Evolutionary conservation across 108 stramenopile species (phyloP).

Genomic region (Cyclotella distinguenda): DNA sequence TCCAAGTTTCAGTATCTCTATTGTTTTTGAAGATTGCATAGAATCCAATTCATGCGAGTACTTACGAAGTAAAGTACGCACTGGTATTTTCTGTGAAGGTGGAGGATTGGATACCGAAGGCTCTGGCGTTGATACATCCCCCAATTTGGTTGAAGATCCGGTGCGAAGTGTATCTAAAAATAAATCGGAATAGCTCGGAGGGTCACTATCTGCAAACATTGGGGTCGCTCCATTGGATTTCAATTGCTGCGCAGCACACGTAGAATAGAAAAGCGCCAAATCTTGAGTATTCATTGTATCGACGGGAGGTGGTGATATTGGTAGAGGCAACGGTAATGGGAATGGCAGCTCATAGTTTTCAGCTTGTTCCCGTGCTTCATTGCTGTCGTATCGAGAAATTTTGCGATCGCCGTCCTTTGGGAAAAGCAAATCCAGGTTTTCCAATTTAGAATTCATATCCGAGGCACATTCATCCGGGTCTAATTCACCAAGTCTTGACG

Average conservation of each 20-base stretch:
- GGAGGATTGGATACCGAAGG: conserved; percentile 18
- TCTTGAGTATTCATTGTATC: conserved; percentile 15
- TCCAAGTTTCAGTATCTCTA: conserved; percentile 58
- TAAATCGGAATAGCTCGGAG: conserved; percentile 31
- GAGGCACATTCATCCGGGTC: conserved; percentile 17
- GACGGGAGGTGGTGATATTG: conserved; percentile 38
- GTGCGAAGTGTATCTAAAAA: conserved; percentile 37
- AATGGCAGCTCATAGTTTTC: neutral
- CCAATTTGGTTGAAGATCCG: neutral
- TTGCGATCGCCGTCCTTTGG: conserved; percentile 13
- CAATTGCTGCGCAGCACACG: conserved; percentile 35
- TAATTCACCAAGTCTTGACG: conserved; percentile 10
- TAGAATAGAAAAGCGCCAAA: conserved; percentile 27
- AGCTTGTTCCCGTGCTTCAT: neutral
- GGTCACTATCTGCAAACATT: conserved; percentile 18
- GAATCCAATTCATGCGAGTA: conserved; percentile 29
- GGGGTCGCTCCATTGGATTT: conserved; percentile 44
- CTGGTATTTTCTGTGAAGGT: conserved; percentile 16
- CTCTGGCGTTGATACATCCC: conserved; percentile 5
- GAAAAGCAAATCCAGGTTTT: conserved; percentile 28
- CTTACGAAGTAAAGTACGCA: conserved; percentile 10
- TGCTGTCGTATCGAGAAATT: neutral
- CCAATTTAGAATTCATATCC: conserved; percentile 31
- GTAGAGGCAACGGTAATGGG: conserved; percentile 40
- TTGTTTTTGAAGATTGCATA: conserved; percentile 47